Evolutionary conservation across 2,329 filamentous ascomycete genomes (phyloP), one percentile per base, ranked within the genome.

Genomic region (Fusarium nelsonii): DNA sequence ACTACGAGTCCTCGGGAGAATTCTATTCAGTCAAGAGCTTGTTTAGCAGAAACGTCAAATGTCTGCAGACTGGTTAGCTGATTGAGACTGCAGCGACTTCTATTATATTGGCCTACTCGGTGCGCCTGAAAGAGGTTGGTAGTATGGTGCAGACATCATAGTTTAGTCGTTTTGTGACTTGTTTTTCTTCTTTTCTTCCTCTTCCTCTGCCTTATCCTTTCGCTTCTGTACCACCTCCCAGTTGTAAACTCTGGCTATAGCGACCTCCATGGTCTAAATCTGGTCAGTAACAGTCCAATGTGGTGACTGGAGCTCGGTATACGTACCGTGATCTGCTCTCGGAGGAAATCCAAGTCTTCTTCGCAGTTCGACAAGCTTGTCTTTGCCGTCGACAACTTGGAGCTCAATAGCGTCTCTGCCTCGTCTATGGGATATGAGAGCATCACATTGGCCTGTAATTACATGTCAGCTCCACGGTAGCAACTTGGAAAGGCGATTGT

Each of bases 181-280:
- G 44, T 75, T 76, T 48, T 80, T 80, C 62, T 80, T 77, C 49
- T 78, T 76, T 43, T 77, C 78, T 61, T 81, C 80, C 52, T 83
- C 89, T 67, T 89, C 87, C 39, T 91, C 90, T 5, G 82, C 84
- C 79, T 94, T 96, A 65, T 97, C 94, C 84, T 97, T 97, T 73
- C 96, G 87, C 81, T 97, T 93, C 84, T 97, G 92, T 43, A 95
- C 93, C 6, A 99, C 94, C 76, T 99, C 96, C 95, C 96, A 98
- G 81, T 99, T 99, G 81, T 99, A 98, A n/a, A 99, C 94, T 69
- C 96, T 87, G 23, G 96, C 96, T 40, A 95, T 94, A 6, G 96
- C 96, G 34, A 99, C 96, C 81, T 99, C 96, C 84, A 99, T 91
- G 0, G 94, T 97, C 93, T 97, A 71, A n/a, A 18, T 33, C 58